phyloP scores from a whole-genome alignment of 2,329 filamentous ascomycete genomes.

The Scedosporium apiospermum region DNA sequence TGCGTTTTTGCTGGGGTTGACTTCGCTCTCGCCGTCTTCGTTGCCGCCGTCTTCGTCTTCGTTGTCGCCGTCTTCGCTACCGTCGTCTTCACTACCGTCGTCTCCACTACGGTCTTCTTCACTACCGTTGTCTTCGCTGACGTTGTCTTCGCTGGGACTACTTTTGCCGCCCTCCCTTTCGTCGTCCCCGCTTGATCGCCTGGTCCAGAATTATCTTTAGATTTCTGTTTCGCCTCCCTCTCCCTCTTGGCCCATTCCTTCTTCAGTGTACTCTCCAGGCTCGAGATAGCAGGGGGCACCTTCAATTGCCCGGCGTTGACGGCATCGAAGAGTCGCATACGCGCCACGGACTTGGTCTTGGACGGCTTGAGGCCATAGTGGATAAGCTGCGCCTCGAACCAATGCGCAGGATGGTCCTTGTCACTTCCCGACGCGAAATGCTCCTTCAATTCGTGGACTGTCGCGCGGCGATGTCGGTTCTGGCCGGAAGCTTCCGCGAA shows the following conservation, averaged over 20 bases:
- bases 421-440: conserved; percentile 28
- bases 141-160: no score
- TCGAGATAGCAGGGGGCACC: conserved; percentile 37
- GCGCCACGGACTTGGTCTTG: conserved; percentile 48
- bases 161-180: no score
- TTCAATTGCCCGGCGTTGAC: conserved; percentile 35
- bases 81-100: no score
- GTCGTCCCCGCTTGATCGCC: no score
- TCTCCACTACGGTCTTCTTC: no score
- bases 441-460: conserved; percentile 30
- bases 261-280: conserved; percentile 44
- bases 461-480: conserved; percentile 36
- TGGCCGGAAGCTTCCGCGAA: conserved; percentile 32
- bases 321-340: conserved; percentile 49
- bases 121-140: no score
- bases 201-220: conserved; percentile 9
- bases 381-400: conserved; percentile 52
- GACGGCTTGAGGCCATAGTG: conserved; percentile 51
- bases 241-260: conserved; percentile 34
- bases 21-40: conserved; percentile 21
- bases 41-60: conserved; percentile 15
- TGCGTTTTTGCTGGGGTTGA: conserved; percentile 6
- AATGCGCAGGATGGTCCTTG: conserved; percentile 46
- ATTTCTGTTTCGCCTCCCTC: conserved; percentile 36
- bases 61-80: no score